Base-by-base conservation (phyloP, 1,139 yeast species). In the Pichia sp. region DNA sequence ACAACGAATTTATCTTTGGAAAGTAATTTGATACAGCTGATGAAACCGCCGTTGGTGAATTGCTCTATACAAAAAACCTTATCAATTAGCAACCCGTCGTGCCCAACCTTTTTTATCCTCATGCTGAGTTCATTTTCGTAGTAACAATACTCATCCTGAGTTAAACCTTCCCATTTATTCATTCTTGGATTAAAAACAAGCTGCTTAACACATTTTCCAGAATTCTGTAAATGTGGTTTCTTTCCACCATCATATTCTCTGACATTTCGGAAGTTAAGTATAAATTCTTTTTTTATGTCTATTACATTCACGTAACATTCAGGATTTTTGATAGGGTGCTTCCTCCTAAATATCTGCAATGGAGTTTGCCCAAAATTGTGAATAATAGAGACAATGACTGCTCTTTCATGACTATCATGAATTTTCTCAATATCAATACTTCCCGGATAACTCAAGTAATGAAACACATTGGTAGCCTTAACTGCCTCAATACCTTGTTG, bases 311-410 rank as follows among this genome's bases (percentile, higher is more conserved):
- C 34, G 70, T 72, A 45, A 72, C 30, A 13, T 3, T 19, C 29
- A 1, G n/a, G 23, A 8, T 26, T 49, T 50, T 77, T 75, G 43
- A 65, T 59, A 0, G 86, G 83, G 67, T 89, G 96, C 0, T 90
- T 84, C 54, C 75, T 77, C 8, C 70, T 72, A 62, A 89, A 88
- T 11, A 89, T 72, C 61, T 85, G 87, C 49, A 78, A 66, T 0
- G 97, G 97, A 0, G 96, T 89, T 67, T 89, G 97, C 0, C 97
- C 97, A 74, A 89, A 89, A 67, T 89, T 89, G 65, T 89, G 92
- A 49, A 89, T 89, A 65, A 87, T 86, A 1, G 95, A 92, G 34
- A 89, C 85, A 2, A 85, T 78, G 0, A 95, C 93, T 42, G 83
- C 75, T 59, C 85, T 78, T 66, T 89, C 95, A 58, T 79, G 75